A percentile compares a stretch with the other conserved stretches of the same genome.
Conservation (phyloP, 2,329 filamentous ascomycete species). For the Talaromyces sp. region DNA sequence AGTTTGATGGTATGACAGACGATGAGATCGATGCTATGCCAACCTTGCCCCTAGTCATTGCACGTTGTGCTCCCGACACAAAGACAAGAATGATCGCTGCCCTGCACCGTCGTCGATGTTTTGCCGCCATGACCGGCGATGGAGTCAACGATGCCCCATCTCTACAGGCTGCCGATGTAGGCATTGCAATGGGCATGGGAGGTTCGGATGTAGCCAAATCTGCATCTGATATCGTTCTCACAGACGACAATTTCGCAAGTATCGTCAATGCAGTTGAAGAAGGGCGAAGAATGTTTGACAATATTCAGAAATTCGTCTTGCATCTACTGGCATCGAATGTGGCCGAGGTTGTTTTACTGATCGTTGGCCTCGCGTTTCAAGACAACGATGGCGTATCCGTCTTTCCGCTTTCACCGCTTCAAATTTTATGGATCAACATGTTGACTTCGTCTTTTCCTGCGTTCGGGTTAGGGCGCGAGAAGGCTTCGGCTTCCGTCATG, state of each 20-base stretch:
- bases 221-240: slow-evolving; percentile 59
- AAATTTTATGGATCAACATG: slow-evolving; percentile 92
- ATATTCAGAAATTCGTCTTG: slow-evolving; percentile 83
- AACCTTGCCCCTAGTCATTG: slow-evolving; percentile 75
- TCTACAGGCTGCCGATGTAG: slow-evolving; percentile 75
- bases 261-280: slow-evolving; percentile 81
- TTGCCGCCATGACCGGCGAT: slow-evolving; percentile 85
- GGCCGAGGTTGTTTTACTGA: slow-evolving; percentile 75
- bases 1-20: slow-evolving; percentile 54
- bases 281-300: slow-evolving; percentile 80
- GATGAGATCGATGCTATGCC: slow-evolving; percentile 62
- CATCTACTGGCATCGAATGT: slow-evolving; percentile 78
- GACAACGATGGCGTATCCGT: slow-evolving; percentile 69
- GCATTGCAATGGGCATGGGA: slow-evolving; percentile 82
- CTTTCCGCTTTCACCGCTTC: slow-evolving; percentile 77
- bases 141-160: slow-evolving; percentile 85
- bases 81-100: slow-evolving; percentile 92
- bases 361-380: slow-evolving; percentile 77
- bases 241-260: slow-evolving; percentile 83
- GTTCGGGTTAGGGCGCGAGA: slow-evolving; percentile 78
- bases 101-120: slow-evolving; percentile 70
- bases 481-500: slow-evolving; percentile 72
- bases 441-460: slow-evolving; percentile 82
- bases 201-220: slow-evolving; percentile 84
- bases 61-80: slow-evolving; percentile 78